Base-by-base conservation (phyloP, 306 rosid genomes). In the Vigna trinervia region DNA sequence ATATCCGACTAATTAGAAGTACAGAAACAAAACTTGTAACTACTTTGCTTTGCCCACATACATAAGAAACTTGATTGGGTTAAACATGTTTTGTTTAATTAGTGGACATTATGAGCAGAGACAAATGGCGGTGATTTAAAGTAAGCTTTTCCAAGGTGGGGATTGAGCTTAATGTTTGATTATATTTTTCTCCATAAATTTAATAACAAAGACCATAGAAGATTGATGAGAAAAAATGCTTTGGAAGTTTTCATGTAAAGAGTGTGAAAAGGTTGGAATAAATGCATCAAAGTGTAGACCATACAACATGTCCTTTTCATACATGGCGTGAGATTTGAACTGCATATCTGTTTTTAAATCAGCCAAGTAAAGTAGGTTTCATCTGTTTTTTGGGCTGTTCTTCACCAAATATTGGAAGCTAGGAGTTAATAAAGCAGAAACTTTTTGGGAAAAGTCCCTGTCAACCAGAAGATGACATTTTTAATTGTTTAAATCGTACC, bases 401-500 rank as follows among this genome's bases (percentile, higher is more conserved):
- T 11, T 41, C 53, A 66, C 71, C 71, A 43, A 66, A 20, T 43
- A 41, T 20, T 66, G 53, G 53, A 66, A 10, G 71, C 53, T 43
- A 20, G 19, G 19, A 66, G 36, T 38, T 19, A 66, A 66, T 20
- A 41, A 43, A 20, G 36, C 17, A 41, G 9, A 41, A 19, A 41
- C 8, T 11, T 41, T 6, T 12, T 20, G 36, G 36, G 5, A 9
- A 9, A 7, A 34, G 51, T 11, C 70, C 39, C 30, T 17, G 1
- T 64, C 70, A 64, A 17, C 48, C 11, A 64, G 51, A 38, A 19
- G 23, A 61, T 3, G 17, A 38, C 70, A 17, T 9, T 64, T 38
- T 64, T 38, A 39, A 17, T 19, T 38, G 13, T n/a, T 39, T 64
- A 11, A 39, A 17, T 10, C 17, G 14, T 1, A 14, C 23, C 26